These are phyloP conservation scores for Colletotrichum chlorophyti DNA, from an alignment of 2,329 filamentous ascomycete species.

Conservation along the genomic window DNA sequence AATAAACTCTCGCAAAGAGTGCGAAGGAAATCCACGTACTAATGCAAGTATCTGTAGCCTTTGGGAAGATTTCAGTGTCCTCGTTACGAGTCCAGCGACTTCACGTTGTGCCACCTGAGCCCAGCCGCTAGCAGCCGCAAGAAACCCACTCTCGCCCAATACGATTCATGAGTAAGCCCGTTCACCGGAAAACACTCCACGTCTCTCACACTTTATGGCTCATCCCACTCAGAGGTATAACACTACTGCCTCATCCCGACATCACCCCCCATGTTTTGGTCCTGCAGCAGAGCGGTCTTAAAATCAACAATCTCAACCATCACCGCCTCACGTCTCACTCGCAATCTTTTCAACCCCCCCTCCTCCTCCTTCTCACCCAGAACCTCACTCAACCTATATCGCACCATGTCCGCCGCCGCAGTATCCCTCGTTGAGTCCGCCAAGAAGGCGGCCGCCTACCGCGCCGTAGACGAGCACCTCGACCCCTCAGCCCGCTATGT, in stretches of 20 bases:
- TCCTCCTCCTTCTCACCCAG: neutral
- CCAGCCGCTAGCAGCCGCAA: neutral
- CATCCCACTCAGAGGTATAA: constrained; percentile 25
- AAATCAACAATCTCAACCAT: constrained; percentile 16
- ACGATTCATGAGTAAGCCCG: constrained; percentile 25
- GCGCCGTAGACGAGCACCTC: constrained; percentile 78
- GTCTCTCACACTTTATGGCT: constrained; percentile 24
- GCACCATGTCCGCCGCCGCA: constrained; percentile 44
- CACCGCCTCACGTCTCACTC: no score
- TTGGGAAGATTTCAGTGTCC: neutral
- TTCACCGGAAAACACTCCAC: neutral
- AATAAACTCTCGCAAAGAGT: neutral
- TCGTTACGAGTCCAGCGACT: neutral
- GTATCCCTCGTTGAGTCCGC: constrained; percentile 68
- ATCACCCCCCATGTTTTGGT: constrained; percentile 11
- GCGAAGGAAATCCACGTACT: no score
- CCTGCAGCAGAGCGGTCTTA: constrained; percentile 9
- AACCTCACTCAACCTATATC: constrained; percentile 13
- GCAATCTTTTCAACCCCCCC: neutral
- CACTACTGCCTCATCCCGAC: constrained; percentile 14
- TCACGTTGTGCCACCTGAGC: neutral
- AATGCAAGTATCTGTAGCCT: no score
- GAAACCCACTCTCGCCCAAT: neutral
- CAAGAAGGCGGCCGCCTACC: constrained; percentile 77
- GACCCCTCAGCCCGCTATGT: constrained; percentile 66